Conservation (phyloP, 164 flowering plant genomes). For the Chimonanthus praecox region DNA sequence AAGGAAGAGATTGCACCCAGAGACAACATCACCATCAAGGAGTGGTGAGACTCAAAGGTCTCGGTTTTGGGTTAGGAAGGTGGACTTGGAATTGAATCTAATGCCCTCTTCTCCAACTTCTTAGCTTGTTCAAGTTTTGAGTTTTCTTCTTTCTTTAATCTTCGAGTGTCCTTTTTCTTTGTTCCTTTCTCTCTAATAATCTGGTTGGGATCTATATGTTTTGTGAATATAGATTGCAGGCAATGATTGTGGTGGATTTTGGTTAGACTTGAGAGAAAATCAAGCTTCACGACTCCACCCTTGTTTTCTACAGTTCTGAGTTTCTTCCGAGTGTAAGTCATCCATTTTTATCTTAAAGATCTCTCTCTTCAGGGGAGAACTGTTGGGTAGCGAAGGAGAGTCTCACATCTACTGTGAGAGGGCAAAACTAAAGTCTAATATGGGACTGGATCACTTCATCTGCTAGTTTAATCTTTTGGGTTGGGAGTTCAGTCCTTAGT, state of each 20-base stretch:
- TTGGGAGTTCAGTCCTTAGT: too few species aligned
- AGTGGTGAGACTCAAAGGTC: slow-evolving; percentile 40
- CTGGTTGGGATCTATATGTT: not conserved
- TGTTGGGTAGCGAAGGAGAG: too few species aligned
- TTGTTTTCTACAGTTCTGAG: too few species aligned
- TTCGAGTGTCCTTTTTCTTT: not conserved
- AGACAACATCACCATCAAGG: slow-evolving; percentile 21
- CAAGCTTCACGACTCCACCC: not conserved
- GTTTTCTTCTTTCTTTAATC: not conserved
- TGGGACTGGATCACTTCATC: too few species aligned
- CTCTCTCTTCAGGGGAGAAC: too few species aligned
- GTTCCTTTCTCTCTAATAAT: not conserved
- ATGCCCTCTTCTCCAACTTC: slow-evolving; percentile 64
- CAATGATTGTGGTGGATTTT: not conserved
- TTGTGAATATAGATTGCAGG: not conserved
- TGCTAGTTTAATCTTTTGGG: too few species aligned
- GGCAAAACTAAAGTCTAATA: too few species aligned
- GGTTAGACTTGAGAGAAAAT: not conserved
- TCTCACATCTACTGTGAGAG: too few species aligned
- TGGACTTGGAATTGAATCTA: slow-evolving; percentile 76
- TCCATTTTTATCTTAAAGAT: too few species aligned
- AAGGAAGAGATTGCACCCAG: slow-evolving; percentile 77
- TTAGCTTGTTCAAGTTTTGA: not conserved
- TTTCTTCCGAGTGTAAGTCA: not conserved
- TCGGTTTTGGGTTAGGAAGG: slow-evolving; percentile 44